Evolutionary conservation across 176 grass and related monocot species (phyloP), one percentile per base, ranked within the genome.

Genomic region (Thalia dealbata): DNA sequence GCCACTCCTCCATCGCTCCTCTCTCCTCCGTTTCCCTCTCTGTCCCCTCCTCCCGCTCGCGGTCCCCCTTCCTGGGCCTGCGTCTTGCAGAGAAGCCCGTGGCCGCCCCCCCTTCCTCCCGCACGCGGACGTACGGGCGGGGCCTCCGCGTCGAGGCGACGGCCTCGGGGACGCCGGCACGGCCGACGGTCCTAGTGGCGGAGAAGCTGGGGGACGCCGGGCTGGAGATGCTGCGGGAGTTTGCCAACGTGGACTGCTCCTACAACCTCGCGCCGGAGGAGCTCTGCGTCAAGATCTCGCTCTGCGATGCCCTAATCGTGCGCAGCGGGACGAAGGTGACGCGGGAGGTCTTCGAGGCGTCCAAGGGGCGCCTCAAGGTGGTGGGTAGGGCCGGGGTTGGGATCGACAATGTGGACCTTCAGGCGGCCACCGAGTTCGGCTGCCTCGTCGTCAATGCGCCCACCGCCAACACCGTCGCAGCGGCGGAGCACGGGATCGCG

Each of bases 1-100:
- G 29, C 23, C 61, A 29, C 22, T 14, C 26, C 26, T 63, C 24
- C 61, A 65, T 9, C 26, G 12, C 24, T 12, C 65, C 77, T 44
- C 62, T 82, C 78, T 89, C 92, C 38, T 89, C 63, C 50, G 45
- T 72, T 72, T 96, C 92, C 86, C 85, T 96, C 76, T 96, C 84
- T 60, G 75, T 78, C 50, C 84, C 86, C 77, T 85, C 89, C 63
- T 85, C 80, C 25, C 22, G 23, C 61, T 63, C 61, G 61, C 61
- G 25, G 22, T 29, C 61, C 61, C 61, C 24, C 26, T 63, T 63
- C 61, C 26, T 63, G 3, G 61, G 61, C 61, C 26, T 87, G 86
- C 66, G 92, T 73, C 61, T 96, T 82, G 43, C 61, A 3, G 25
- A 13, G 24, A 21, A 23, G 28, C 7, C 61, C 60, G 9, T 28